phyloP scores from a whole-genome alignment of 2,329 filamentous ascomycete genomes.

The Myriangium duriaei region DNA sequence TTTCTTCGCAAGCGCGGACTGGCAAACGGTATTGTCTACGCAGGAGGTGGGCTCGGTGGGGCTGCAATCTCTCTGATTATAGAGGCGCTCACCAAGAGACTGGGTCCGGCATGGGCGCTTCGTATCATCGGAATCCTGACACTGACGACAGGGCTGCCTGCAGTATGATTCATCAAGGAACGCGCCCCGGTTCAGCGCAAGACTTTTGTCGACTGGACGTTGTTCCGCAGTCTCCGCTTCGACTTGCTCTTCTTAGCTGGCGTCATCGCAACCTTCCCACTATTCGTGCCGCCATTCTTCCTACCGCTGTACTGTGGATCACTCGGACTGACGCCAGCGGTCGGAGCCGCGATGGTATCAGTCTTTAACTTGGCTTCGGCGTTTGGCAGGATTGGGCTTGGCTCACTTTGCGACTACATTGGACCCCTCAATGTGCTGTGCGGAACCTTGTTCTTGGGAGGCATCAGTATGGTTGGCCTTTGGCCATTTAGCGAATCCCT shows the following conservation, averaged over 20 bases:
- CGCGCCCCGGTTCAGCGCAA: conserved; percentile 21
- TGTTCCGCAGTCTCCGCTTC: conserved; percentile 43
- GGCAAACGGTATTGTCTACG: conserved; percentile 35
- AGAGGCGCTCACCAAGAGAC: conserved; percentile 21
- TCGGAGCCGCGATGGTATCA: conserved; percentile 46
- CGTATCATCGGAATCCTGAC: conserved; percentile 41
- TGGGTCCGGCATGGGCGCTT: conserved; percentile 41
- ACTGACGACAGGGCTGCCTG: conserved; percentile 42
- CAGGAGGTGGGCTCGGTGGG: conserved; percentile 22
- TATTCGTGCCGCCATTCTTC: conserved; percentile 51
- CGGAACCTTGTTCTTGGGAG: conserved; percentile 38
- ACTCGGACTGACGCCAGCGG: conserved; percentile 39
- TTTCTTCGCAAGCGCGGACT: conserved; percentile 37
- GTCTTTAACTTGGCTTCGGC: conserved; percentile 51
- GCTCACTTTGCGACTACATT: conserved; percentile 41
- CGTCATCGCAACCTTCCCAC: conserved; percentile 45
- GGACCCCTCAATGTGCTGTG: conserved; percentile 46
- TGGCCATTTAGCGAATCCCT: conserved; percentile 48
- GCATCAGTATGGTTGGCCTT: conserved; percentile 46
- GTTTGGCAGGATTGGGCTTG: conserved; percentile 43
- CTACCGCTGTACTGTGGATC: conserved; percentile 44
- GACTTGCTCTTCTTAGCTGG: conserved; percentile 41
- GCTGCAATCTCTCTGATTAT: conserved; percentile 4
- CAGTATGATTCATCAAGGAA: conserved; percentile 42
- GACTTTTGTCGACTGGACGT: conserved; percentile 10